phyloP scores from a whole-genome alignment of 495 filamentous ascomycete genomes.

The Acidiella bohemica region DNA sequence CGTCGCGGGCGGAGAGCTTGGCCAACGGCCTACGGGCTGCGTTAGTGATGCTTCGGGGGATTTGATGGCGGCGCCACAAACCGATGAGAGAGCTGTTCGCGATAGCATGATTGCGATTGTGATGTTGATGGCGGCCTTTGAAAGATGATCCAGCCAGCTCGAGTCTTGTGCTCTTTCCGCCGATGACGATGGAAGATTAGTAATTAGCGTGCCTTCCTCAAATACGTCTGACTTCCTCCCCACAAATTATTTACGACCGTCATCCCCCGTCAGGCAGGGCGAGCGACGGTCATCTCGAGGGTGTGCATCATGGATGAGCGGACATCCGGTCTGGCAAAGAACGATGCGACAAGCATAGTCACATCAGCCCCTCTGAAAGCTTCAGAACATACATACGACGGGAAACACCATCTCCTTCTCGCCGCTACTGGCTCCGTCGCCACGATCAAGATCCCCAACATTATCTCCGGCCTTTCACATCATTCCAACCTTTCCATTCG shows the following conservation, averaged over 20 bases:
- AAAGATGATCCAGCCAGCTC: not conserved
- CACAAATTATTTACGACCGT: too few relatives aligned
- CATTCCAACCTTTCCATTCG: slow-evolving; percentile 58
- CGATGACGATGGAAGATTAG: too few relatives aligned
- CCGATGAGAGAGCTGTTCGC: slow-evolving; percentile 10
- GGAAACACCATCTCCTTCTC: slow-evolving; percentile 65
- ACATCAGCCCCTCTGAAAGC: slow-evolving; percentile 12
- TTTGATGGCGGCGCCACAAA: not conserved
- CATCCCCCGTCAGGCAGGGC: too few relatives aligned
- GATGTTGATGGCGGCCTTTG: not conserved
- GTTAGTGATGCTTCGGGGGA: not conserved
- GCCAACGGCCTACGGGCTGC: slow-evolving; percentile 14
- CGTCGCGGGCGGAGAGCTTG: slow-evolving; percentile 16
- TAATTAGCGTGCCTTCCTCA: too few relatives aligned
- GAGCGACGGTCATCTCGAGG: too few relatives aligned
- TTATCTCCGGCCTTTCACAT: slow-evolving; percentile 45
- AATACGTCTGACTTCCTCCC: too few relatives aligned
- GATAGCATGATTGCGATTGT: slow-evolving; percentile 13
- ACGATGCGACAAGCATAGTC: too few relatives aligned
- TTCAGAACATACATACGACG: slow-evolving; percentile 36
- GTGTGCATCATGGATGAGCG: too few relatives aligned
- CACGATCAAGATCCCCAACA: slow-evolving; percentile 76
- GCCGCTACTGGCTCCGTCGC: slow-evolving; percentile 68
- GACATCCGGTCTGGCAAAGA: too few relatives aligned
- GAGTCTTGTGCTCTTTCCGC: too few relatives aligned